phyloP scores from a whole-genome alignment of 2,329 filamentous ascomycete species.

The Corinectria fuckeliana region DNA sequence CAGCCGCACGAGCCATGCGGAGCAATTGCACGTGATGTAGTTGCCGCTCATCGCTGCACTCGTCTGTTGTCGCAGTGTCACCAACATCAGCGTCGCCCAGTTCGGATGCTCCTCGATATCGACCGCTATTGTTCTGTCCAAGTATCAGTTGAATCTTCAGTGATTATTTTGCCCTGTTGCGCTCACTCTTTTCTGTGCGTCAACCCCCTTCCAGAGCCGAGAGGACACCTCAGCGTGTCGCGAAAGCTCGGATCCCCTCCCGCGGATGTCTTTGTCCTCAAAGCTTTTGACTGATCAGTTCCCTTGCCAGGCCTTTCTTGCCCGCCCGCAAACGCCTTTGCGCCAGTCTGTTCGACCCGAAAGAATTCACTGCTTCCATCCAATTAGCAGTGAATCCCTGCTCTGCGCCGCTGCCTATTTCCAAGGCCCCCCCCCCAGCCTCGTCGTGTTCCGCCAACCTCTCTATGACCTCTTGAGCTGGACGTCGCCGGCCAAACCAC shows the following conservation, averaged over 20 bases:
- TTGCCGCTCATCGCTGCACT: constrained; percentile 27
- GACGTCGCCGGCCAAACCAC: constrained; percentile 23
- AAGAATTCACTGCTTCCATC: constrained; percentile 13
- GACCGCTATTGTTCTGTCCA: constrained; percentile 46
- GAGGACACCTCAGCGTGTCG: constrained; percentile 35
- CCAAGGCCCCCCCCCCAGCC: constrained; percentile 14
- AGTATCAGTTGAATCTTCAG: constrained; percentile 50
- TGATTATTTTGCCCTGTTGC: constrained; percentile 42
- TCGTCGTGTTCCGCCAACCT: constrained; percentile 18
- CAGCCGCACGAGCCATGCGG: constrained; percentile 33
- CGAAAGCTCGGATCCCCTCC: constrained; percentile 40
- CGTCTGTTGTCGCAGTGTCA: constrained; percentile 33
- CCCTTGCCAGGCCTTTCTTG: constrained; percentile 35
- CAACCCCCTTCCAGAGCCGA: constrained; percentile 21
- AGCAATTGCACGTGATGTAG: constrained; percentile 37
- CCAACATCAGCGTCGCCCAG: constrained; percentile 31
- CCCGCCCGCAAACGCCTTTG: constrained; percentile 29
- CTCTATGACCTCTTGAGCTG: constrained; percentile 42
- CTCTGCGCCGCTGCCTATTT: constrained; percentile 5
- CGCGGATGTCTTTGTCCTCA: constrained; percentile 32
- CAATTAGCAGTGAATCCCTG: constrained; percentile 24
- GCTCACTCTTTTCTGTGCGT: constrained; percentile 46
- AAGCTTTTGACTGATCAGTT: constrained; percentile 40
- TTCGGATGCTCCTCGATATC: constrained; percentile 41
- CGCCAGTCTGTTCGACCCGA: constrained; percentile 19